A percentile compares a stretch with the other conserved stretches of the same genome.
These are phyloP conservation scores for Cercospora sp. DNA, from an alignment of 2,329 filamentous ascomycete genomes.

Conservation along the genomic window DNA sequence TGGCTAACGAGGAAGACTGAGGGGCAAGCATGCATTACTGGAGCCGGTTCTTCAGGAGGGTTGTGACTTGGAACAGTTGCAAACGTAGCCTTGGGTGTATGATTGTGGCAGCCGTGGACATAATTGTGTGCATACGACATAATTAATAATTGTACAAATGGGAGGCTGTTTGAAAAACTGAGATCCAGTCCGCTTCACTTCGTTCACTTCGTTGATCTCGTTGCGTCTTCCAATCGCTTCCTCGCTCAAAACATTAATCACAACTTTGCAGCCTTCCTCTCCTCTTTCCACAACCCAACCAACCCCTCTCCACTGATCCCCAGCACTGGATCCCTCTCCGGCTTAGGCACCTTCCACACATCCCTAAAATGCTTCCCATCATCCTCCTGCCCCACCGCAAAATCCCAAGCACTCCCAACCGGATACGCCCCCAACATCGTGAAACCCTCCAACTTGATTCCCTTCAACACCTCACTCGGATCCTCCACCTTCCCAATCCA, in stretches of 20 bases:
- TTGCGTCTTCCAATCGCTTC: neutral
- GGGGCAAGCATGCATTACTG: neutral
- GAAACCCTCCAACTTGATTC: slow-evolving; percentile 47
- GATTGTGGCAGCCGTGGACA: neutral
- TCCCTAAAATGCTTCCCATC: slow-evolving; percentile 44
- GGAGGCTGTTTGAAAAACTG: neutral
- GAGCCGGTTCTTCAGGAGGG: neutral
- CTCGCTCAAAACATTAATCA: neutral
- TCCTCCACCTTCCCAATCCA: slow-evolving; percentile 41
- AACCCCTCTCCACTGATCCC: slow-evolving; percentile 43
- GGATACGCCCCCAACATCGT: slow-evolving; percentile 62
- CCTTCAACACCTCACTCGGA: slow-evolving; percentile 39
- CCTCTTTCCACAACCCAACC: slow-evolving; percentile 37
- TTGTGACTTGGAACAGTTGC: neutral
- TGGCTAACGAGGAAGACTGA: neutral
- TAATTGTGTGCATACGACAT: neutral
- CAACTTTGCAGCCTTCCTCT: neutral
- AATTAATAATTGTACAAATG: slow-evolving; percentile 8
- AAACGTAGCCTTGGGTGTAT: neutral
- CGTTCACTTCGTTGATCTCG: neutral
- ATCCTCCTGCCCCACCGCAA: slow-evolving; percentile 49
- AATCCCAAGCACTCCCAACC: slow-evolving; percentile 52
- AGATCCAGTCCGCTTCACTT: neutral
- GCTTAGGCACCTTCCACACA: slow-evolving; percentile 50
- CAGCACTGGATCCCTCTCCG: slow-evolving; percentile 51